These are phyloP conservation scores for Spiraea crenata DNA, from an alignment of 331 rosid species.

Conservation along the genomic window DNA sequence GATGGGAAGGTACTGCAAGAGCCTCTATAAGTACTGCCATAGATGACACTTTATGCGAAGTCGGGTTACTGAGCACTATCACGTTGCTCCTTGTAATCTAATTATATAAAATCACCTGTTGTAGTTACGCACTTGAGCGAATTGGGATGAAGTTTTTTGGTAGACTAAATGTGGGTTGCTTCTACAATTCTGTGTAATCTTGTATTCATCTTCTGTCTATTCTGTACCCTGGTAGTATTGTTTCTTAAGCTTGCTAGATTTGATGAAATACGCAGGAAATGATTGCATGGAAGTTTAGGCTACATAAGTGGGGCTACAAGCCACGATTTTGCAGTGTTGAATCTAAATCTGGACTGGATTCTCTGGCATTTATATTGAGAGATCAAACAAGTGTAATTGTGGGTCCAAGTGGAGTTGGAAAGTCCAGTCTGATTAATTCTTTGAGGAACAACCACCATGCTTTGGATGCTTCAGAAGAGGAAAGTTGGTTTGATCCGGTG, in stretches of 20 bases:
- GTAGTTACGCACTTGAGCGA: neutral
- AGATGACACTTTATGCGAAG: neutral
- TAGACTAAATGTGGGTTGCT: neutral
- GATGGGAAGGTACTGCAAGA: no score
- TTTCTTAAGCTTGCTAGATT: slow-evolving; percentile 1
- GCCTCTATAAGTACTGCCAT: neutral
- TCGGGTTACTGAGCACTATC: neutral
- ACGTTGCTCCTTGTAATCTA: neutral
- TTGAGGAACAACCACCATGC: slow-evolving; percentile 52
- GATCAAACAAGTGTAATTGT: slow-evolving; percentile 82
- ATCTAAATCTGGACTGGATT: slow-evolving; percentile 61
- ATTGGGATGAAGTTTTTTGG: neutral
- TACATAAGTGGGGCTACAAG: slow-evolving; percentile 82
- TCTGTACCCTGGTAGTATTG: slow-evolving; percentile 1
- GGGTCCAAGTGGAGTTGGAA: slow-evolving; percentile 98
- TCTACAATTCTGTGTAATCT: slow-evolving; percentile 1
- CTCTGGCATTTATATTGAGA: slow-evolving; percentile 68
- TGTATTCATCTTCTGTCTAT: slow-evolving; percentile 12
- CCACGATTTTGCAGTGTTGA: slow-evolving; percentile 88
- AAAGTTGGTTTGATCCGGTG: slow-evolving; percentile 79
- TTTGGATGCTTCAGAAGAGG: slow-evolving; percentile 43
- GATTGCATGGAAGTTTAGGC: slow-evolving; percentile 65
- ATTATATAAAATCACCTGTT: neutral
- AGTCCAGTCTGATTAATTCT: slow-evolving; percentile 92
- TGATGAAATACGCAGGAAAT: slow-evolving; percentile 49